Base-by-base conservation (phyloP, 176 grass and related monocot species). In the Tillandsia leiboldiana region DNA sequence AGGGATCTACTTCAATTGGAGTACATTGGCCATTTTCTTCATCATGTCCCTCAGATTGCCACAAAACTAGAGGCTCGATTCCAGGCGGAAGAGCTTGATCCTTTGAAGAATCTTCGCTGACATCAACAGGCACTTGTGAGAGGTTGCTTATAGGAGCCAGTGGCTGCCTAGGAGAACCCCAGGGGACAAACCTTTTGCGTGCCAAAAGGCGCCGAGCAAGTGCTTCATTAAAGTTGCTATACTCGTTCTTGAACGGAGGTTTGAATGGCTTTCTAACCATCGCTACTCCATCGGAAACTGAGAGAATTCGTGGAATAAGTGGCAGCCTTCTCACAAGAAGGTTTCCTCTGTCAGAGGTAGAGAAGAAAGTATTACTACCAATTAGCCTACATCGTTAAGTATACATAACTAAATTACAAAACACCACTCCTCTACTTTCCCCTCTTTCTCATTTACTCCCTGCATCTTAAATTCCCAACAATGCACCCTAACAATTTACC, bases 191-290 rank as follows among this genome's bases (percentile, higher is more conserved):
- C 76, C 84, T 87, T 81, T 90, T 99, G 79, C 82, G 87, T 18
- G 78, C 94, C 33, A 62, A 90, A 83, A 99, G 89, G 33, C 90
- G 87, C n/a, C 90, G 79, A 76, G 72, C 62, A 75, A 99, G 80
- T 54, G 86, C 84, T 66, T 87, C 75, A 69, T 82, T 93, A 64
- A 83, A 77, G 50, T 90, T 74, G 74, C 72, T 83, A 59, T 99
- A 90, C 72, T 82, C 82, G 0, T 84, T 90, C 68, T 75, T 71
- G 26, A 79, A 86, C 49, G 87, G 89, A 83, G 89, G 87, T 78
- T 99, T 99, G 74, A 99, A 93, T 66, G 94, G 94, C 51, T 90
- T 99, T 68, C 90, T 84, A 72, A 84, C 89, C 70, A 90, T 78
- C 10, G 77, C 89, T 65, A 89, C 84, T 59, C 78, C 89, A 61